Conservation (phyloP, 495 filamentous ascomycete genomes). For the Talaromyces trachyspermus region DNA sequence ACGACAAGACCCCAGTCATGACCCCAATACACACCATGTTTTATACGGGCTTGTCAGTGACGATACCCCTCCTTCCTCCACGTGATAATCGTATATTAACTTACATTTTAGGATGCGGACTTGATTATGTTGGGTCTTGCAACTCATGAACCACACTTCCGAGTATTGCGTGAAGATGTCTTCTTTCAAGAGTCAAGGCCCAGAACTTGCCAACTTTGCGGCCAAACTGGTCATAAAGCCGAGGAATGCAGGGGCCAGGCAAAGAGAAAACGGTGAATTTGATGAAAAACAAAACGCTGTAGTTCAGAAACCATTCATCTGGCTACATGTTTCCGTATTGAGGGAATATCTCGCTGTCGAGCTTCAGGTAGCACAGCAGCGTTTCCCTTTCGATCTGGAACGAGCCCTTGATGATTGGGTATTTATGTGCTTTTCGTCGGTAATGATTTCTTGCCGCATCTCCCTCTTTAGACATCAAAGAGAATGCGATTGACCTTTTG, state of each 20-base stretch:
- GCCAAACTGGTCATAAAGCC: conserved; percentile 82
- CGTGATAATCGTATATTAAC: conserved; percentile 15
- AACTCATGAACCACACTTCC: conserved; percentile 96
- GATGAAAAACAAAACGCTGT: conserved; percentile 70
- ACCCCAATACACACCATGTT: conserved; percentile 94
- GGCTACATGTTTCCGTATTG: conserved; percentile 88
- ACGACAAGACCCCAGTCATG: conserved; percentile 77
- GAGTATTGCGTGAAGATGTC: conserved; percentile 94
- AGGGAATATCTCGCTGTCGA: conserved; percentile 91
- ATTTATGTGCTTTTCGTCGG: conserved; percentile 99
- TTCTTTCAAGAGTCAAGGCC: conserved; percentile 82
- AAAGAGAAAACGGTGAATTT: conserved; percentile 76
- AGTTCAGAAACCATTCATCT: conserved; percentile 86
- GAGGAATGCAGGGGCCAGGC: conserved; percentile 74
- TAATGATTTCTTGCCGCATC: conserved; percentile 96
- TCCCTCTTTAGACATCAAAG: conserved; percentile 96
- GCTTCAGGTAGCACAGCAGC: conserved; percentile 70
- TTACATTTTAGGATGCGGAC: conserved; percentile 64
- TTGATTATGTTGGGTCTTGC: conserved; percentile 97
- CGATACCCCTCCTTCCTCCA: background rate
- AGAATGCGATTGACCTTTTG: conserved; percentile 93
- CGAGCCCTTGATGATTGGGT: conserved; percentile 99
- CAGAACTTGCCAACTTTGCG: conserved; percentile 76
- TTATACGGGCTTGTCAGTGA: conserved; percentile 67
- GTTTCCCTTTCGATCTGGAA: conserved; percentile 81